Conservation (phyloP, 1,139 yeast genomes). For the Ogataea hybrid region DNA sequence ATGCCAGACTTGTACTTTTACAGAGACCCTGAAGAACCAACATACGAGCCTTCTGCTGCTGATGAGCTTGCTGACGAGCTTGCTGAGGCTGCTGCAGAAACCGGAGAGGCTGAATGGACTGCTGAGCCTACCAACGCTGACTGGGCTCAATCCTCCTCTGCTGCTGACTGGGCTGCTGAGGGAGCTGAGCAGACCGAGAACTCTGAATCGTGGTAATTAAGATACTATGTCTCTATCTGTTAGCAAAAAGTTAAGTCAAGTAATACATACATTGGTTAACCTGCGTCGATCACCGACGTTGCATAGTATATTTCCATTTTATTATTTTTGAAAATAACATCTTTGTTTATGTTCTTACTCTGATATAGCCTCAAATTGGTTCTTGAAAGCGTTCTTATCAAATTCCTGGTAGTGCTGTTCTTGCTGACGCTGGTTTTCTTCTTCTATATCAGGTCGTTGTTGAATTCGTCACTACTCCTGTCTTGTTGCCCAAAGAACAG, state of each 20-base stretch:
- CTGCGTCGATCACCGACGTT: slow-evolving; percentile 1
- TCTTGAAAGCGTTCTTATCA: background rate
- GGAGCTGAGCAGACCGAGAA: slow-evolving; percentile 38
- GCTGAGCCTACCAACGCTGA: slow-evolving; percentile 39
- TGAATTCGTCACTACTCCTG: slow-evolving; percentile 12
- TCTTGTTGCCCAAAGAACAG: slow-evolving; percentile 3
- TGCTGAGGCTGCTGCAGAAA: slow-evolving; percentile 65
- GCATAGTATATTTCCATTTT: background rate
- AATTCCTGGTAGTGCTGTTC: slow-evolving; percentile 7
- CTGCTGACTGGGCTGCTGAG: slow-evolving; percentile 73
- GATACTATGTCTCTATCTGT: slow-evolving; percentile 10
- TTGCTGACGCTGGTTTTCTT: slow-evolving; percentile 11
- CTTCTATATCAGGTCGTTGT: slow-evolving; percentile 11
- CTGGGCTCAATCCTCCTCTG: slow-evolving; percentile 41
- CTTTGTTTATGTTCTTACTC: slow-evolving; percentile 10
- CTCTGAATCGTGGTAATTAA: slow-evolving; percentile 32
- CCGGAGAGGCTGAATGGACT: slow-evolving; percentile 56
- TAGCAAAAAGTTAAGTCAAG: slow-evolving; percentile 12
- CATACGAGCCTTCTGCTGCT: slow-evolving; percentile 66
- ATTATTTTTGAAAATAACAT: background rate
- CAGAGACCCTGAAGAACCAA: slow-evolving; percentile 99
- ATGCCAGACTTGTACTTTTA: slow-evolving; percentile 99
- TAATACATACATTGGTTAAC: slow-evolving; percentile 10
- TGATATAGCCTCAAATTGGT: slow-evolving; percentile 5
- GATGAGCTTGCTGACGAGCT: slow-evolving; percentile 54